Base-by-base conservation (phyloP, 2,329 filamentous ascomycete genomes). In the Fusarium torulosum region DNA sequence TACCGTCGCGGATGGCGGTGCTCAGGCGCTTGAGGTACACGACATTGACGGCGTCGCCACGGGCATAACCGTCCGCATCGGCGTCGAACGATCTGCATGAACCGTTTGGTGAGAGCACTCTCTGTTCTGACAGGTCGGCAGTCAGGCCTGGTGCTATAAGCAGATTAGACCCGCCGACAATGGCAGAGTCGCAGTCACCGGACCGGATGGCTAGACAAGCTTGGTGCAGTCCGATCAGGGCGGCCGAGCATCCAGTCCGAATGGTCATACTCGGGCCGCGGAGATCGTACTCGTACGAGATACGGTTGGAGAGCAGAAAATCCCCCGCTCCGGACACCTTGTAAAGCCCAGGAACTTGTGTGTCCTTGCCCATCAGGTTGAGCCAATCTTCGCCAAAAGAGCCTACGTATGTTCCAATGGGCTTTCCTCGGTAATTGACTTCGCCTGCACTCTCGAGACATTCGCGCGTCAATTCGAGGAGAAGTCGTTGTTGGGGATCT, bases 31-130 rank as follows among this genome's bases (percentile, higher is more conserved):
- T 85, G 10, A 86, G 49, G 2, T 81, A 67, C 5, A 86, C 46
- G 6, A 76, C 72, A 0, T 68, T 78, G 8, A 80, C 68, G 4
- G 80, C 84, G 59, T 86, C 84, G 2, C 80, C 83, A 11, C 82
- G 75, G 0, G 75, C 81, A 53, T 84, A 86, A 1, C 84, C 84
- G 50, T 82, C 73, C 2, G 81, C 84, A 7, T 69, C 62, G 9
- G 75, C 70, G 40, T 82, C 80, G 46, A 80, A 83, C 13, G 72
- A 75, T 29, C 74, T 63, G 55, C 70, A 75, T 1, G 54, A 65
- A 8, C 73, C 72, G 15, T 62, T 63, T 3, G 76, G 70, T 2
- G 71, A 73, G 4, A 78, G 68, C 0, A 76, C 63, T 10, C 73
- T 71, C 37, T 73, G 49, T 19, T 72, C 68, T 6, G 68, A 38